Evolutionary conservation across 202 grass and related monocot genomes (phyloP).

Genomic region (Zoysia matrella): DNA sequence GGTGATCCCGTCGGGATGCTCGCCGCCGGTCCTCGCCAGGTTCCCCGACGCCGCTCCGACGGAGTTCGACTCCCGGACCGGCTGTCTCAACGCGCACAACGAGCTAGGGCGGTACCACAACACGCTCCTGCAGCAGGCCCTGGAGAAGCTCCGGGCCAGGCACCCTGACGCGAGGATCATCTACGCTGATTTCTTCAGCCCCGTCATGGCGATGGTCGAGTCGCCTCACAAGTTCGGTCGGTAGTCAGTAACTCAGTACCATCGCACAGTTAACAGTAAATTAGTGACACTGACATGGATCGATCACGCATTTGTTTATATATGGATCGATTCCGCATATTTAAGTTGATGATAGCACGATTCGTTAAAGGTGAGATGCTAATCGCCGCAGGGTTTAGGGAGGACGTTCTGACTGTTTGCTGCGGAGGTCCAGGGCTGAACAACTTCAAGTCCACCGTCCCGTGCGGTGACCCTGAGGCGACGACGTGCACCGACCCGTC

Average conservation of each 20-base stretch:
- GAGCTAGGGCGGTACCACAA: slow-evolving; percentile 44
- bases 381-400: slow-evolving; percentile 19
- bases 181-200: neutral
- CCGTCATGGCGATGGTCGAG: slow-evolving; percentile 36
- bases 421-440: slow-evolving; percentile 41
- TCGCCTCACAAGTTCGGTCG: neutral
- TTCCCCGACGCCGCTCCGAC: neutral
- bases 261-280: too few relatives aligned
- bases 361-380: too few relatives aligned
- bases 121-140: neutral
- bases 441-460: slow-evolving; percentile 26
- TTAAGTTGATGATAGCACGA: too few relatives aligned
- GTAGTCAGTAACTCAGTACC: neutral
- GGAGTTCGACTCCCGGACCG: slow-evolving; percentile 26
- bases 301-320: too few relatives aligned
- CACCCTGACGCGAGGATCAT: neutral
- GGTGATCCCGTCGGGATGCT: slow-evolving; percentile 50
- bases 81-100: slow-evolving; percentile 48
- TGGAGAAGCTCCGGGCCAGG: neutral
- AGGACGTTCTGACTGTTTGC: slow-evolving; percentile 23
- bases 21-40: slow-evolving; percentile 31
- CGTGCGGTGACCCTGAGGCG: slow-evolving; percentile 24
- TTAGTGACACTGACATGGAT: too few relatives aligned
- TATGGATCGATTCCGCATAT: too few relatives aligned
- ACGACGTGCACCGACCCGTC: slow-evolving; percentile 22